Conservation (phyloP, 495 filamentous ascomycete genomes). For the Tuber magnatum region DNA sequence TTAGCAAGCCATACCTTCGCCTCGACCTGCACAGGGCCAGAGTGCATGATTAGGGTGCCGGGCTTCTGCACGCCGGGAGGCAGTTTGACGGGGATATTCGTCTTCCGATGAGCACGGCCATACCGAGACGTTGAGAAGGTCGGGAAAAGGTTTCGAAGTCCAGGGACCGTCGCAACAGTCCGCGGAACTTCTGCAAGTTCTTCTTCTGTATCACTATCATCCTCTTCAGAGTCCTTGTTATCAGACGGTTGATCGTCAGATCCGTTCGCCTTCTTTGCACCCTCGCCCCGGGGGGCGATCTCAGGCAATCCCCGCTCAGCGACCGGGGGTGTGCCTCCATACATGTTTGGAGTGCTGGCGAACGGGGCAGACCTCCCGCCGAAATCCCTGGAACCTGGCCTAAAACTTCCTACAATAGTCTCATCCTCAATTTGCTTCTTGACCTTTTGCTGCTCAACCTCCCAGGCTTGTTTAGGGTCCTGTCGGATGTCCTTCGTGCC, state of each 20-base stretch:
- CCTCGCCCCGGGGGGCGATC: slow-evolving; percentile 18
- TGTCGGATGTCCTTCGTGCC: slow-evolving; percentile 79
- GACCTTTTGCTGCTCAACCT: slow-evolving; percentile 72
- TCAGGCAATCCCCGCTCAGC: slow-evolving; percentile 28
- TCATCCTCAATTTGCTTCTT: slow-evolving; percentile 73
- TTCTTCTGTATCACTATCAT: slow-evolving; percentile 31
- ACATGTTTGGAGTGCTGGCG: slow-evolving; percentile 17
- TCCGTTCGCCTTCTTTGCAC: slow-evolving; percentile 5
- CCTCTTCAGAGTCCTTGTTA: slow-evolving; percentile 20
- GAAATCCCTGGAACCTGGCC: slow-evolving; percentile 46
- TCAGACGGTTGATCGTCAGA: slow-evolving; percentile 21
- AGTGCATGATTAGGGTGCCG: slow-evolving; percentile 80
- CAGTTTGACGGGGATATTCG: slow-evolving; percentile 44
- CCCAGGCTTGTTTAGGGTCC: slow-evolving; percentile 84
- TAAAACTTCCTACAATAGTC: slow-evolving; percentile 77
- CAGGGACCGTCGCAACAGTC: slow-evolving; percentile 33
- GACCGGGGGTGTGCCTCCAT: slow-evolving; percentile 20
- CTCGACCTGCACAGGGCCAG: slow-evolving; percentile 81
- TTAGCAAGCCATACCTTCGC: slow-evolving; percentile 98
- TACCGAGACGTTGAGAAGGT: slow-evolving; percentile 67
- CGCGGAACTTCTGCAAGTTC: slow-evolving; percentile 27
- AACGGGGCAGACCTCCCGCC: slow-evolving; percentile 24
- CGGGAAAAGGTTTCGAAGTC: slow-evolving; percentile 57
- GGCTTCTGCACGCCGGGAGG: slow-evolving; percentile 84
- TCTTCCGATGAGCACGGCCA: slow-evolving; percentile 39